Evolutionary conservation across 108 stramenopile genomes (phyloP), one percentile per base, ranked within the genome.

Genomic region (Nitzschia sp.): DNA sequence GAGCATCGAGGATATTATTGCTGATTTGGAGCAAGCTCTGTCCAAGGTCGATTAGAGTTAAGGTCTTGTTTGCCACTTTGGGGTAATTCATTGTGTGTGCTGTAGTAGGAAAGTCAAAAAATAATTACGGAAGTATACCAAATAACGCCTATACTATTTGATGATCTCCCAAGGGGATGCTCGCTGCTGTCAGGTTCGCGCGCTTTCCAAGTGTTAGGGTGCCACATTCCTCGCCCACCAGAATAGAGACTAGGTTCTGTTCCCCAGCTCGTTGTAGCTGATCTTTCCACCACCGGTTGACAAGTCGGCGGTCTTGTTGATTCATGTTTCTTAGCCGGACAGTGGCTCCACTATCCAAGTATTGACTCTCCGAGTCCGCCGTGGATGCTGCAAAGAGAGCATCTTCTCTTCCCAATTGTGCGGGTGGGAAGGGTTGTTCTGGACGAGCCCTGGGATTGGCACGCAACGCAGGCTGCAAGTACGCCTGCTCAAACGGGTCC

Each of bases 351-450:
- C 84, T 83, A 58, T 89, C 92, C 34, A 78, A 77, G 15, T 75
- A 60, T 22, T 68, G 77, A 45, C 73, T 78, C 23, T 65, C 57
- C 1, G 29, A 35, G 23, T n/a, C 55, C n/a, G n/a, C n/a, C 11
- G 26, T 38, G 23, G 26, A 55, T 22, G 56, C 53, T 16, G 79
- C 81, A 35, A 84, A 72, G 32, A 87, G 55, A 9, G 75, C 76
- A 63, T 87, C 87, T 73, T 90, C 85, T 28, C 82, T 62, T 52
- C 92, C 92, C 27, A 93, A 78, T 72, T 93, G 92, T 23, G 83
- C 85, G 1, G 92, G 87, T 28, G 92, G 89, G 62, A 92, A 95
- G 4, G 94, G 94, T 66, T 91, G 94, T 58, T 95, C 94, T 28
- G 91, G 94, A 30, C 80, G 77, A 50, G 94, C 94, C 38, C 82